These are phyloP conservation scores for Insectozyma bohioensis DNA, from an alignment of 1,139 yeast genomes.

Conservation along the genomic window DNA sequence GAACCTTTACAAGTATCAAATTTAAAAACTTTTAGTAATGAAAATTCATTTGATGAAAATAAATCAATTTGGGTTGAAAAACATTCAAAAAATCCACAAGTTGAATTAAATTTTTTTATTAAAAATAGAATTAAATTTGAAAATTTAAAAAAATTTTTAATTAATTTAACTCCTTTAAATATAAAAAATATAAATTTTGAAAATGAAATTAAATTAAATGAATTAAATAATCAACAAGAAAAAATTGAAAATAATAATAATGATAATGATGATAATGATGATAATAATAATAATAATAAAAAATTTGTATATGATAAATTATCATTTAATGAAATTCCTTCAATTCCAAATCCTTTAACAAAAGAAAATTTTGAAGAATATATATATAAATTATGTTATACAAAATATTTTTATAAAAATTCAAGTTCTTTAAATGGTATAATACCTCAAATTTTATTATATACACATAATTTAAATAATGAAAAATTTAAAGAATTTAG, in stretches of 20 bases:
- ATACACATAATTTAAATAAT: constrained; percentile 40
- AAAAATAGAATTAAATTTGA: constrained; percentile 30
- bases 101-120: constrained; percentile 24
- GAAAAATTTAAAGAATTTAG: constrained; percentile 28
- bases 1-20: constrained; percentile 36
- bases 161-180: constrained; percentile 33
- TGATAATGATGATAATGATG: too few species aligned
- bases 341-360: constrained; percentile 30
- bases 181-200: constrained; percentile 18
- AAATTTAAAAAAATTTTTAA: constrained; percentile 31
- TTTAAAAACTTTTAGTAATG: constrained; percentile 31
- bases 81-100: constrained; percentile 19
- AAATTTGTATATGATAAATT: too few species aligned
- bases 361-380: constrained; percentile 34
- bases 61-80: constrained; percentile 24
- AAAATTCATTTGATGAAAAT: constrained; percentile 21
- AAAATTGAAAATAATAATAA: constrained; percentile 1
- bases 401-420: constrained; percentile 31
- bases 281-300: too few species aligned
- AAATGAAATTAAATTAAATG: constrained; percentile 17
- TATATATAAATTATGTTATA: constrained; percentile 39
- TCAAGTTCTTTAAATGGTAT: constrained; percentile 40
- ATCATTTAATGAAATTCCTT: constrained; percentile 35
- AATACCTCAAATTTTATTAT: constrained; percentile 38
- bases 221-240: constrained; percentile 9